phyloP scores from a whole-genome alignment of 495 filamentous ascomycete species.

The Penicillium mononematosum region DNA sequence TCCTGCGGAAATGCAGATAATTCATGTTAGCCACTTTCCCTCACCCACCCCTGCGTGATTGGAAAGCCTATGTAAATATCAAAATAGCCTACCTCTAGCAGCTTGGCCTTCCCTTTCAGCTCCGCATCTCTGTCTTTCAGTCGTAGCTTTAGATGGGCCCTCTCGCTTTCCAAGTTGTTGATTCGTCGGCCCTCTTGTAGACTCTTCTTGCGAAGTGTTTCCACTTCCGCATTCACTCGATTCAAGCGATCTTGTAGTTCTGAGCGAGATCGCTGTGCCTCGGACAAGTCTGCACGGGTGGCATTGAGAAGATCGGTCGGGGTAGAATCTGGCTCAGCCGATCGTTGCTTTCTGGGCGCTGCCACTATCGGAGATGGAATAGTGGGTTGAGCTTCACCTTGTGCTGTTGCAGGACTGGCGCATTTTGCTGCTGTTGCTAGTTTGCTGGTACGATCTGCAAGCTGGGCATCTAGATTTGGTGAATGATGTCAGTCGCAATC shows the following conservation, averaged over 20 bases:
- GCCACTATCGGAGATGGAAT: constrained; percentile 19
- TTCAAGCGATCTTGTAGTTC: constrained; percentile 62
- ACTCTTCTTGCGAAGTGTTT: constrained; percentile 57
- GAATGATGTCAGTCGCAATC: constrained; percentile 25
- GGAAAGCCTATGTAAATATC: background rate
- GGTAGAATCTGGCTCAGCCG: constrained; percentile 21
- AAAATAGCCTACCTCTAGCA: constrained; percentile 61
- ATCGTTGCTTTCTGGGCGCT: constrained; percentile 27
- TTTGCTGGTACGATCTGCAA: constrained; percentile 67
- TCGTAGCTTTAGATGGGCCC: constrained; percentile 55
- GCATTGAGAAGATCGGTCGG: constrained; percentile 44
- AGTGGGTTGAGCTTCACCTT: constrained; percentile 18
- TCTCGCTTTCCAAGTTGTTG: constrained; percentile 60
- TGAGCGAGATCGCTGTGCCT: constrained; percentile 70
- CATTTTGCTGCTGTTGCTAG: constrained; percentile 34
- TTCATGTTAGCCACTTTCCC: constrained; percentile 9
- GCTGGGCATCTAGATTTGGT: constrained; percentile 56
- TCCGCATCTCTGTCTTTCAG: constrained; percentile 84
- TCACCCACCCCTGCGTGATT: background rate
- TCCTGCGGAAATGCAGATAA: constrained; percentile 45
- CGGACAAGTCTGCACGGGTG: constrained; percentile 62
- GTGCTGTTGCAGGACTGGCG: constrained; percentile 5
- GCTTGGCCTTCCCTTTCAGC: constrained; percentile 73
- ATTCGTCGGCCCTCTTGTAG: constrained; percentile 57
- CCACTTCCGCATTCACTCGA: constrained; percentile 58